phyloP scores from a whole-genome alignment of 2,329 filamentous ascomycete species.

The Fusarium drepaniforme region DNA sequence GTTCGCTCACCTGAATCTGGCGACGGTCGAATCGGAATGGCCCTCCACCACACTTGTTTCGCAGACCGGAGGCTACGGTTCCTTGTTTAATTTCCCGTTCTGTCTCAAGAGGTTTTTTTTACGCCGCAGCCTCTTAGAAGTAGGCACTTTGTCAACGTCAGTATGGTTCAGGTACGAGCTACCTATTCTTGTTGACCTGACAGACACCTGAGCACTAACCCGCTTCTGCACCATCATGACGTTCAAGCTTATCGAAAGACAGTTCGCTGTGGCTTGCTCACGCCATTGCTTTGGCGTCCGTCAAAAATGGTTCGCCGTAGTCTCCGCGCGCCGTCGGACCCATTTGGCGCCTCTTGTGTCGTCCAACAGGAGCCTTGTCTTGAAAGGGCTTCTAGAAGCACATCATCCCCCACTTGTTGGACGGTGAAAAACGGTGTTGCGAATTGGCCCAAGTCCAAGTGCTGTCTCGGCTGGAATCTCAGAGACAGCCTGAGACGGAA shows the following conservation, averaged over 20 bases:
- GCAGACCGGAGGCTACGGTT: background rate
- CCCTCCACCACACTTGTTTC: background rate
- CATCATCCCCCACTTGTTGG: background rate
- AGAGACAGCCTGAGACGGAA: background rate
- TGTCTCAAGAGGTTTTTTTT: background rate
- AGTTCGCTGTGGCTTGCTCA: slow-evolving; percentile 26
- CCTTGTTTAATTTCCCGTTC: slow-evolving; percentile 28
- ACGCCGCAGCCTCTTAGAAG: background rate
- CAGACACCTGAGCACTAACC: background rate
- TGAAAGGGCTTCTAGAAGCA: slow-evolving; percentile 3
- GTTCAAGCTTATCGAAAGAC: background rate
- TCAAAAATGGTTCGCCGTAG: slow-evolving; percentile 1
- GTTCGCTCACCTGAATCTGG: slow-evolving; percentile 40
- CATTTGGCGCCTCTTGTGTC: slow-evolving; percentile 10
- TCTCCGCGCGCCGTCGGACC: background rate
- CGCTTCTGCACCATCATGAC: background rate
- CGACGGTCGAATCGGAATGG: background rate
- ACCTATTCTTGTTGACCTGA: background rate
- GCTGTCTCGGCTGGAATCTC: background rate
- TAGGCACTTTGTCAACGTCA: background rate
- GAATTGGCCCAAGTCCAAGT: background rate
- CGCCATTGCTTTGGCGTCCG: slow-evolving; percentile 9
- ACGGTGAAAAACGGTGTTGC: background rate
- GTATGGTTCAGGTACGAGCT: background rate
- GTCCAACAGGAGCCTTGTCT: background rate